Percentiles rank a stretch among this genome's conserved stretches.
These are phyloP conservation scores for Alternaria sp. DNA, from an alignment of 2,329 filamentous ascomycete species.

Conservation along the genomic window DNA sequence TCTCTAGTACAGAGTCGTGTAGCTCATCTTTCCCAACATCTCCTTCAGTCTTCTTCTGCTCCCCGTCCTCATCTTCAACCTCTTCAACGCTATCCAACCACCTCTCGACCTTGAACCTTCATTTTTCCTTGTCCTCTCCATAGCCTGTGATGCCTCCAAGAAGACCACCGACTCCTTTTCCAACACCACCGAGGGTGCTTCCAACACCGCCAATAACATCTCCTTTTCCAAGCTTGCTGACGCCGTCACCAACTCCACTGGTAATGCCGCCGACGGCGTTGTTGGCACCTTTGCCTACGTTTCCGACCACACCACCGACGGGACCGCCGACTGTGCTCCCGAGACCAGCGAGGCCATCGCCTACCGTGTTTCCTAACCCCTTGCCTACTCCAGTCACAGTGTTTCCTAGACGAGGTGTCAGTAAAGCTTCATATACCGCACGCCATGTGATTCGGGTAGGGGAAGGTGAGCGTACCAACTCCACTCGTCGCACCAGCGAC, in stretches of 20 bases:
- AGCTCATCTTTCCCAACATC: background rate
- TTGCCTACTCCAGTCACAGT: conserved; percentile 48
- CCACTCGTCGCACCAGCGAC: conserved; percentile 50
- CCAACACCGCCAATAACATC: conserved; percentile 56
- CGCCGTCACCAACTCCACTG: conserved; percentile 55
- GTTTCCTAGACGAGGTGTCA: conserved; percentile 34
- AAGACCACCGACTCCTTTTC: conserved; percentile 48
- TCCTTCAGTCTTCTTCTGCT: background rate
- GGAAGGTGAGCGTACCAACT: conserved; percentile 23
- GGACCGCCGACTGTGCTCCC: conserved; percentile 50
- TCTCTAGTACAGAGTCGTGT: background rate
- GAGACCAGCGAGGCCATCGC: conserved; percentile 51
- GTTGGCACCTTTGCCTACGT: conserved; percentile 53
- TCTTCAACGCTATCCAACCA: conserved; percentile 14
- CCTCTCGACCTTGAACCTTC: conserved; percentile 24
- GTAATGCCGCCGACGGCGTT: conserved; percentile 54
- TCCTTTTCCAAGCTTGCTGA: conserved; percentile 55
- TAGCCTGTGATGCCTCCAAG: conserved; percentile 42
- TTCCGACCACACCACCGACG: conserved; percentile 53
- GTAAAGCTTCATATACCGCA: background rate
- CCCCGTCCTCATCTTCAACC: background rate
- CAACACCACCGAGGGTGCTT: conserved; percentile 53
- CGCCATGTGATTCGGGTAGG: background rate
- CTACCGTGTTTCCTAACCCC: conserved; percentile 47
- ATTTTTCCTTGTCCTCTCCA: conserved; percentile 31